Evolutionary conservation across 2,329 filamentous ascomycete genomes (phyloP).

Genomic region (Pyrenophora graminea): DNA sequence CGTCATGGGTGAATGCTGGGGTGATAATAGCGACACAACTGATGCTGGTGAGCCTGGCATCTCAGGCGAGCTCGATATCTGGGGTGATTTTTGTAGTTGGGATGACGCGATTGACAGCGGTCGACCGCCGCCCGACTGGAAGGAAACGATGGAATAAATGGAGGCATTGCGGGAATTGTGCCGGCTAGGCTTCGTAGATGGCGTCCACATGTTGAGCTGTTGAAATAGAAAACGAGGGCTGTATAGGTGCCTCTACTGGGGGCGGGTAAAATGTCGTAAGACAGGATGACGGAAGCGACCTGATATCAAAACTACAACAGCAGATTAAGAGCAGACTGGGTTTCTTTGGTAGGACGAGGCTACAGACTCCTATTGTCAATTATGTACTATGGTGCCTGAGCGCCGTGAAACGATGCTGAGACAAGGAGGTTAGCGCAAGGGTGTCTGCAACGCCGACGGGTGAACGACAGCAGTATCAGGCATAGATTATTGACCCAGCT

Average conservation of each 20-base stretch:
- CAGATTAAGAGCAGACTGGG: neutral
- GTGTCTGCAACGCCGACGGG: conserved; percentile 26
- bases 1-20: conserved; percentile 9
- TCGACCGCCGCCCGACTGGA: conserved; percentile 13
- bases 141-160: conserved; percentile 37
- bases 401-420: conserved; percentile 40
- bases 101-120: conserved; percentile 34
- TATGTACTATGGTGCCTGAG: conserved; percentile 18
- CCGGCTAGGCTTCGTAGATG: conserved; percentile 20
- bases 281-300: neutral
- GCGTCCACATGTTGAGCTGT: conserved; percentile 39
- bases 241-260: too few species aligned
- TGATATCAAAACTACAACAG: neutral
- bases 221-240: neutral
- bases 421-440: conserved; percentile 30
- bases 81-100: conserved; percentile 13
- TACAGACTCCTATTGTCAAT: neutral
- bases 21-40: conserved; percentile 18
- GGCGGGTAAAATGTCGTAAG: neutral
- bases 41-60: too few species aligned
- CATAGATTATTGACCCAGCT: neutral
- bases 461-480: conserved; percentile 16
- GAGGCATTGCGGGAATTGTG: conserved; percentile 34
- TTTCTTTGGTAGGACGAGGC: neutral
- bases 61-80: too few species aligned